Base-by-base conservation (phyloP, 2,329 filamentous ascomycete genomes). In the Trichophyton simii region DNA sequence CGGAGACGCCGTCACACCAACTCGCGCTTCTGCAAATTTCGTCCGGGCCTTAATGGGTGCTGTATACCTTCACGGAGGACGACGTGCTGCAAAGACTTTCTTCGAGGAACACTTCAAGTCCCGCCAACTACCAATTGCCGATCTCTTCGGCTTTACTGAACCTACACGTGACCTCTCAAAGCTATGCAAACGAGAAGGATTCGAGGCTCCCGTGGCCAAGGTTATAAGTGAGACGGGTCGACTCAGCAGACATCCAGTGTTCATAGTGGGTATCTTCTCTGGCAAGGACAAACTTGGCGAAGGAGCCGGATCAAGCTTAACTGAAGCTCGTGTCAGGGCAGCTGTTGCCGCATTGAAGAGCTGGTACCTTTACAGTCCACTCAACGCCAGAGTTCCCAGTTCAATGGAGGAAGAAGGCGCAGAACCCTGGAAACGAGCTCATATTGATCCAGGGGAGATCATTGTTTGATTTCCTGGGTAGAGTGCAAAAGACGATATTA, bases 361-460 rank as follows among this genome's bases (percentile, higher is more conserved):
- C 4, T 99, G 94, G 94, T 99, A 99, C 75, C 79, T 99, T 60
- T 99, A 99, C 78, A 91, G 86, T 72, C 92, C 94, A 0, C 71
- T 82, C 67, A 76, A 83, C 65, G 82, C 84, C 58, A 80, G 81
- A 62, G 79, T 89, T 64, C 87, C 87, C 25, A 89, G 87, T 71
- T 85, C 88, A 65, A 87, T 83, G 77, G 80, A 87, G 66, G 78
- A 80, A 60, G 78, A 83, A 65, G 80, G 78, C 55, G 83, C 84
- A 50, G 77, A 77, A 68, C 78, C 82, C 3, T 89, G 86, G 86
- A 82, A 82, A 74, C 83, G 86, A 1, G 82, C 81, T 60, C 79
- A 88, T 68, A 81, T 89, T 65, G 87, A 89, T 72, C 80, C 86
- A 64, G 87, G 87, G 60, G 87, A 89, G 77, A 80, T 89, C 66